Evolutionary conservation across 1,284 basidiomycete genomes (phyloP), one percentile per base, ranked within the genome.

Genomic region (Tilletia walkeri): DNA sequence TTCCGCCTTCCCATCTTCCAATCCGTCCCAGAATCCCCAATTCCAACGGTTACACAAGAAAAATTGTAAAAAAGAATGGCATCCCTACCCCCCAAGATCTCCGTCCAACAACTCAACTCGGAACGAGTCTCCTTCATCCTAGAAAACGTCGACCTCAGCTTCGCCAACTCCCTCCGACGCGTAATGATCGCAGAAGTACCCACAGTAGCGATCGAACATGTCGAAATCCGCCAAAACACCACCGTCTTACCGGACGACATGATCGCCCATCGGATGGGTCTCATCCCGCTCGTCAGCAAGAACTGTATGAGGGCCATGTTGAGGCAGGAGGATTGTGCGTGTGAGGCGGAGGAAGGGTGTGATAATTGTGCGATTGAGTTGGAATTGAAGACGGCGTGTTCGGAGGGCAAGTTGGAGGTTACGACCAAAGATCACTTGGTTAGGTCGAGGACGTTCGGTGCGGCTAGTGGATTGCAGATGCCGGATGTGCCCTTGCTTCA

Each of bases 191-290:
- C 82, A 7, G 82, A 83, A 50, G 80, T 83, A 5, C 79, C 81
- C 1, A 83, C 82, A 12, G 78, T 82, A 30, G 95, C 95, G 36
- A 98, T 99, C 78, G 96, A 99, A 86, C 90, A 95, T 85, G 95
- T 99, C 2, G 92, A 95, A 84, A 91, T 99, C 76, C 88, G 91
- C 74, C 89, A 89, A 70, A 99, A 99, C 84, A 95, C 94, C 7
- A 91, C 92, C 0, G 95, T 98, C 3, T 86, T 99, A 45, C 92
- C 95, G 1, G 96, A 99, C 85, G 96, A 99, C 86, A 96, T 96
- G 86, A 90, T 99, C 73, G 93, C 94, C 0, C 96, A 99, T 84
- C 89, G 96, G 59, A 87, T 99, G 34, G 96, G 96, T 30, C 91
- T 98, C 89, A 88, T 99, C 30, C 96, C 96, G 6, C 86, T 99